Base-by-base conservation (phyloP, 1,139 yeast genomes). In the Ashbya aceris region DNA sequence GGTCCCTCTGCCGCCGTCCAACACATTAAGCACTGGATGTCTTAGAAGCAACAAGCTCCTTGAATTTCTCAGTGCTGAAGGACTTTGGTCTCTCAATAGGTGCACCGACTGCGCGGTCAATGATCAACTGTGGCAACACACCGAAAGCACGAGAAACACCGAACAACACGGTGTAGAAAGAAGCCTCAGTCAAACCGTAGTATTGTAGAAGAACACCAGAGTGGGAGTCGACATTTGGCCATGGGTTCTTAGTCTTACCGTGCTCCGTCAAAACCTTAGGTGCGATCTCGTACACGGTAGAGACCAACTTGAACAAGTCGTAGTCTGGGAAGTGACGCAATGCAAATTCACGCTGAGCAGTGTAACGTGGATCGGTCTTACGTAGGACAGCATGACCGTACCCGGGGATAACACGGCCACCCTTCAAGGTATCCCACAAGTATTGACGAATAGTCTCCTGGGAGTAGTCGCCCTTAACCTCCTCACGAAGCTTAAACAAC, bases 81-180 rank as follows among this genome's bases (percentile, higher is more conserved):
- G 95, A 84, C 76, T 89, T 89, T 70, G 97, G 97, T 74, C 98
- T 83, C 76, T 89, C 98, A 64, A 89, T 85, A 60, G 98, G 86
- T 67, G 84, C 68, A 64, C 97, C 98, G 53, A 87, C 72, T 65
- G 94, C 95, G 67, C 98, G 78, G 75, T 89, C 97, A 70, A 89
- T 81, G 67, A 89, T 86, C 71, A 89, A 77, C 74, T 89, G 97
- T 52, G 96, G 95, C 66, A 89, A 77, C 52, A 91, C 96, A 74
- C 98, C 98, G 53, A 91, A 79, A 45, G 97, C 95, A 74, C 98
- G 83, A 52, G 97, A 80, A 54, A 91, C 96, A 77, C 97, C 98
- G 68, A 91, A 91, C 65, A 89, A 77, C 43, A 91, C 98, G 44
- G 98, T 91, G 79, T 91, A 91, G 84, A 86, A 91, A 44, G 93